phyloP scores from a whole-genome alignment of 306 rosid species.

The Pachyrhizus erosus region DNA sequence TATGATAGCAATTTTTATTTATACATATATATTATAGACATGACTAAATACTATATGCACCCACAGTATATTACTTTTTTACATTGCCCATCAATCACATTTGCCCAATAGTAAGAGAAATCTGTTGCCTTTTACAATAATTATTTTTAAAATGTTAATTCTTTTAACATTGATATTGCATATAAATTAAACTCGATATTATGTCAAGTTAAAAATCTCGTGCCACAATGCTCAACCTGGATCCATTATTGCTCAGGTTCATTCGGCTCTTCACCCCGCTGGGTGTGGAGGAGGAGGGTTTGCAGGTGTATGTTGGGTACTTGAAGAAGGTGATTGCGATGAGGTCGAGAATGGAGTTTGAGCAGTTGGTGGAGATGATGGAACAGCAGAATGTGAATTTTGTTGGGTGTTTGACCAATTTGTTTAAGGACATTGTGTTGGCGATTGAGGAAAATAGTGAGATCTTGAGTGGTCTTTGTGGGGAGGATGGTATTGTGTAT shows the following conservation, averaged over 20 bases:
- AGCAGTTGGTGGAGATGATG: slow-evolving; percentile 75
- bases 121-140: not conserved
- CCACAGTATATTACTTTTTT: not conserved
- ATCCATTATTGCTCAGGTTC: slow-evolving; percentile 47
- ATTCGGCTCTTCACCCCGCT: slow-evolving; percentile 71
- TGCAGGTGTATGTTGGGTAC: slow-evolving; percentile 88
- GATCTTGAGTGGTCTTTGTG: slow-evolving; percentile 83
- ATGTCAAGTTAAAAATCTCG: not conserved
- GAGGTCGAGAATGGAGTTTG: slow-evolving; percentile 87
- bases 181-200: not conserved
- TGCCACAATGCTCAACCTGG: not conserved
- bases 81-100: not conserved
- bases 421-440: slow-evolving; percentile 87
- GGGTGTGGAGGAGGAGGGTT: slow-evolving; percentile 86
- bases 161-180: not conserved
- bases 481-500: slow-evolving; percentile 94
- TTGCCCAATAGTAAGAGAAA: not conserved
- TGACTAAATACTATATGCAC: not conserved
- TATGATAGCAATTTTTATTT: not conserved
- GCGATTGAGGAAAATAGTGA: slow-evolving; percentile 86
- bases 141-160: not conserved
- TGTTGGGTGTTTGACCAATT: slow-evolving; percentile 81
- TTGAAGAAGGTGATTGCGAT: slow-evolving; percentile 90
- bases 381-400: slow-evolving; percentile 69
- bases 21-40: not conserved